These are phyloP conservation scores for Sarocladium kiliense DNA, from an alignment of 2,329 filamentous ascomycete species.

Conservation along the genomic window DNA sequence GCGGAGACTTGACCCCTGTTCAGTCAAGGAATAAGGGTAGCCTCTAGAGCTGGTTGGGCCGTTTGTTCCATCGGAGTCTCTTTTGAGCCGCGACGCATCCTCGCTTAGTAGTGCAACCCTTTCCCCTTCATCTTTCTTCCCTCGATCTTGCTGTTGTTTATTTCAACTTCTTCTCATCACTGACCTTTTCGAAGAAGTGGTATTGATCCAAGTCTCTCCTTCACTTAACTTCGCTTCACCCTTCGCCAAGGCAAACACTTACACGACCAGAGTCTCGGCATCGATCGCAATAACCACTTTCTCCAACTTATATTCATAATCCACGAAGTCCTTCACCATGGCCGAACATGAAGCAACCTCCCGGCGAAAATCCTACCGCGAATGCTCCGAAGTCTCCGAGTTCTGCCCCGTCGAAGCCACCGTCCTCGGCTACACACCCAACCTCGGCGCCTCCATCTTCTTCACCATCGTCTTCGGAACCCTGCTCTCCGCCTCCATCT, in stretches of 20 bases:
- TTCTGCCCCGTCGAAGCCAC: slow-evolving; percentile 47
- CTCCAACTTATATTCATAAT: background rate
- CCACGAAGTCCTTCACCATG: slow-evolving; percentile 4
- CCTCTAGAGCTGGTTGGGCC: background rate
- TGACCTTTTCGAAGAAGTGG: no score
- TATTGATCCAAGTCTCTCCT: no score
- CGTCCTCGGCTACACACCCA: slow-evolving; percentile 52
- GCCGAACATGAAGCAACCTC: slow-evolving; percentile 9
- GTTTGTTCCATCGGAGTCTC: background rate
- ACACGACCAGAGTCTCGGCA: background rate
- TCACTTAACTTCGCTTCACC: background rate
- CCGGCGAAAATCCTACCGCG: slow-evolving; percentile 18
- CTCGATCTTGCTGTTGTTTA: background rate
- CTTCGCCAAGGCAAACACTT: background rate
- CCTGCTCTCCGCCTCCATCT: slow-evolving; percentile 34
- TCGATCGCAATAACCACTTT: no score
- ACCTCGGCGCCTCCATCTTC: slow-evolving; percentile 50
- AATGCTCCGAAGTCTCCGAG: slow-evolving; percentile 29
- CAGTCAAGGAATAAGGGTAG: background rate
- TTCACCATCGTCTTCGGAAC: slow-evolving; percentile 45
- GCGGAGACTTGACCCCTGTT: no score
- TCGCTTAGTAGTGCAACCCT: background rate
- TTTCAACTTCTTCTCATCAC: background rate
- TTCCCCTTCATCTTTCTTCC: background rate
- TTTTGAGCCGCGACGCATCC: background rate